phyloP scores from a whole-genome alignment of 148 eudicot species.

The Camellia granthamiana region DNA sequence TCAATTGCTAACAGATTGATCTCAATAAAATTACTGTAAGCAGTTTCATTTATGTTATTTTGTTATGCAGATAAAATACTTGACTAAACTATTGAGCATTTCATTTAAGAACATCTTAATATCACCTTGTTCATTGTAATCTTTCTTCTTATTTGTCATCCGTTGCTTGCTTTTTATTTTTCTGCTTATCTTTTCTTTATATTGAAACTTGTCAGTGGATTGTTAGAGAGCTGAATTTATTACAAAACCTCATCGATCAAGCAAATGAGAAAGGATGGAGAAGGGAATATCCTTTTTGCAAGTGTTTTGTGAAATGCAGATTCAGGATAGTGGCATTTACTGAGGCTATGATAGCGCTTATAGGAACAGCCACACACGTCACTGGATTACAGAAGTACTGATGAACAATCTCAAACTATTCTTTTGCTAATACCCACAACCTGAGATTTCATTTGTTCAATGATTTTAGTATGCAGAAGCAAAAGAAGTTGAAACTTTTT shows the following conservation, averaged over 20 bases:
- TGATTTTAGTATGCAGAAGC: not conserved
- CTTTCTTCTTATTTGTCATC: not conserved
- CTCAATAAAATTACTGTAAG: not conserved
- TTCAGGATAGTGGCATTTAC: not conserved
- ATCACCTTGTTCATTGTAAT: not conserved
- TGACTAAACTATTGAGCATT: not conserved
- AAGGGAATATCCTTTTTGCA: constrained; percentile 56
- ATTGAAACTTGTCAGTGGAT: constrained; percentile 41
- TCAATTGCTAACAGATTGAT: not conserved
- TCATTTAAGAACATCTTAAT: not conserved
- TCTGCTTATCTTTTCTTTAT: constrained; percentile 4
- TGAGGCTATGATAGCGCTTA: not conserved
- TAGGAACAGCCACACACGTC: constrained; percentile 2
- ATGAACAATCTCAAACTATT: constrained; percentile 1
- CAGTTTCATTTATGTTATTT: not conserved
- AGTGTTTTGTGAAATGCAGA: not conserved
- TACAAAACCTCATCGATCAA: constrained; percentile 57
- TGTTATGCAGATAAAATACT: not conserved
- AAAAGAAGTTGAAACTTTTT: not conserved
- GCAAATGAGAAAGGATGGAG: constrained; percentile 79
- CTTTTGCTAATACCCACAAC: not conserved
- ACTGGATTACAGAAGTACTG: not conserved
- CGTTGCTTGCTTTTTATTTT: not conserved
- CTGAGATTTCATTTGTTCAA: not conserved
- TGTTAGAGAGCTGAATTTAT: constrained; percentile 38